These are phyloP conservation scores for Cyberlindnera euphorbiae DNA, from an alignment of 805 yeast genomes.

Conservation along the genomic window DNA sequence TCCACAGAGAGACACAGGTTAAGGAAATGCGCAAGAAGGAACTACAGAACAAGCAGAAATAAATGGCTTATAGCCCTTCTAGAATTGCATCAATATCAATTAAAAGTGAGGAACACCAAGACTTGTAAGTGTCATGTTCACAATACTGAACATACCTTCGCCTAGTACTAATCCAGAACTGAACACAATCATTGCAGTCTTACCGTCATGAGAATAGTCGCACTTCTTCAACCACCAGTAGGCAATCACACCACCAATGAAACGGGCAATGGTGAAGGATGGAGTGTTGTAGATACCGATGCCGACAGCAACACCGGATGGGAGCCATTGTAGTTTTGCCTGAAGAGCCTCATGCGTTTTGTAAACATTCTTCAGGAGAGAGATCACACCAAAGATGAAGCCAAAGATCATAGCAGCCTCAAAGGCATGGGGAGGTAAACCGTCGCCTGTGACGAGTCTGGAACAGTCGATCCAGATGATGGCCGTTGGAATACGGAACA, in stretches of 20 bases:
- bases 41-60: conserved; percentile 24
- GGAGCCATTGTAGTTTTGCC: conserved; percentile 53
- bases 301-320: conserved; percentile 96
- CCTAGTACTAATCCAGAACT: conserved; percentile 92
- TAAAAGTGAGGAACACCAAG: conserved; percentile 54
- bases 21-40: conserved; percentile 35
- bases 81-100: too few relatives aligned
- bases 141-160: conserved; percentile 84
- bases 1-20: conserved; percentile 33
- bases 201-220: conserved; percentile 39
- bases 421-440: conserved; percentile 76
- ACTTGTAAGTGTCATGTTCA: conserved; percentile 74
- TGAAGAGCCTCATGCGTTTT: conserved; percentile 34
- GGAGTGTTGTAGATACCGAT: conserved; percentile 94
- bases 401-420: conserved; percentile 61
- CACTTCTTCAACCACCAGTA: conserved; percentile 47
- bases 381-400: conserved; percentile 58
- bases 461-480: conserved; percentile 97
- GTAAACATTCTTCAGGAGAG: conserved; percentile 58
- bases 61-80: too few relatives aligned
- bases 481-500: conserved; percentile 90
- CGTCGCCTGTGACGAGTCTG: conserved; percentile 84
- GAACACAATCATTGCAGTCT: conserved; percentile 75
- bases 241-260: conserved; percentile 77
- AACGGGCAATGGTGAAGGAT: conserved; percentile 88